Conservation (phyloP, 805 yeast genomes). For the Kodamaea kakaduensis region DNA sequence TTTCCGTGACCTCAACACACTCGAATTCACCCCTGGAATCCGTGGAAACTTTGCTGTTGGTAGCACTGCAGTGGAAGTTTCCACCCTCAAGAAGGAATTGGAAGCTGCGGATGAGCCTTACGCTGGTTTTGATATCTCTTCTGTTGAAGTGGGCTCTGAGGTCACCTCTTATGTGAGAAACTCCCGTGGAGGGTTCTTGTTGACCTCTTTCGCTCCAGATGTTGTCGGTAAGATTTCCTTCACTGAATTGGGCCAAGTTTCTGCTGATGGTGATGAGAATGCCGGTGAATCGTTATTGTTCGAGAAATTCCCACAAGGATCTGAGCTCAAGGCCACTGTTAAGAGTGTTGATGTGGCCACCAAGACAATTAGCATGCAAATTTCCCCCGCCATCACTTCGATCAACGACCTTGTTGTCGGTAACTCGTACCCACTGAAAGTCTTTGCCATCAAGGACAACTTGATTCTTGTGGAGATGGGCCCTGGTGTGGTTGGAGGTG, state of each 20-base stretch:
- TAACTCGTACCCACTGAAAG: constrained; percentile 54
- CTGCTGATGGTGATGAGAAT: constrained; percentile 23
- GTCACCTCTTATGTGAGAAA: constrained; percentile 65
- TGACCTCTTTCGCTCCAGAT: constrained; percentile 68
- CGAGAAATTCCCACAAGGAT: constrained; percentile 64
- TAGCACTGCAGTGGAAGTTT: constrained; percentile 61
- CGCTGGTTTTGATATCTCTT: constrained; percentile 31
- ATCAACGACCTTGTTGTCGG: constrained; percentile 53
- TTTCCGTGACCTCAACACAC: constrained; percentile 65
- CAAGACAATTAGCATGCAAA: constrained; percentile 5
- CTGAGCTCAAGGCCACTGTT: constrained; percentile 60
- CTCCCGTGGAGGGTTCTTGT: constrained; percentile 52
- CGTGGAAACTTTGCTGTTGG: constrained; percentile 48
- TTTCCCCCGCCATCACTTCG: constrained; percentile 30
- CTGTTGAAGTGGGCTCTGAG: constrained; percentile 47
- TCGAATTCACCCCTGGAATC: constrained; percentile 62
- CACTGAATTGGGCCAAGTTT: constrained; percentile 51
- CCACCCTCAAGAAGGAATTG: constrained; percentile 46
- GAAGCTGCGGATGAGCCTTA: constrained; percentile 20
- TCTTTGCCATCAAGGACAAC: constrained; percentile 54
- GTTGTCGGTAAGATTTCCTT: constrained; percentile 63
- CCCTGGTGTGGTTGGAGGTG: constrained; percentile 54
- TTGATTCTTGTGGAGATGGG: constrained; percentile 69
- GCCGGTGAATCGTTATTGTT: too few species aligned
- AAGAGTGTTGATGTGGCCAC: constrained; percentile 49